Evolutionary conservation across 1,139 yeast genomes (phyloP).

Genomic region (Sugiyamaella japonica): DNA sequence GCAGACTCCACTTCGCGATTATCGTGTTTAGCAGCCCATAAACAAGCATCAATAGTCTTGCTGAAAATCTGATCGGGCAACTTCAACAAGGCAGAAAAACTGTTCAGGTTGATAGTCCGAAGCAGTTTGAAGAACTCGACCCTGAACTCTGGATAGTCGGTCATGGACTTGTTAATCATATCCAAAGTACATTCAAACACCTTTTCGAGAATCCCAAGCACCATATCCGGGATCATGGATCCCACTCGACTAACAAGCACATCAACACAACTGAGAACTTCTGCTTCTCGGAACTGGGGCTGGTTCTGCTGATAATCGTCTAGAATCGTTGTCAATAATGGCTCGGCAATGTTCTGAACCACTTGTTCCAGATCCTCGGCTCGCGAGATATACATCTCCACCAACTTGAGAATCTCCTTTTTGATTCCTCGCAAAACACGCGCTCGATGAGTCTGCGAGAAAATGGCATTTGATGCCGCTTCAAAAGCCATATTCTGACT

Average conservation of each 20-base stretch:
- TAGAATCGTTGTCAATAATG: slow-evolving; percentile 78
- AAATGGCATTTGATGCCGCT: slow-evolving; percentile 20
- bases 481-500: slow-evolving; percentile 63
- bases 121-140: slow-evolving; percentile 90
- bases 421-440: slow-evolving; percentile 95
- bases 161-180: slow-evolving; percentile 93
- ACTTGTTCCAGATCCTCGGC: slow-evolving; percentile 87
- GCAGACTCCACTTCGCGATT: slow-evolving; percentile 93
- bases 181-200: slow-evolving; percentile 93
- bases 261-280: slow-evolving; percentile 91
- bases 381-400: slow-evolving; percentile 84
- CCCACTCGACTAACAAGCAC: slow-evolving; percentile 88
- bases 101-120: slow-evolving; percentile 80
- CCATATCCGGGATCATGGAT: slow-evolving; percentile 84
- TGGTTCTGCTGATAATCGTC: slow-evolving; percentile 88
- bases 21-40: slow-evolving; percentile 98
- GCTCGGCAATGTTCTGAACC: slow-evolving; percentile 79
- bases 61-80: slow-evolving; percentile 92
- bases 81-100: slow-evolving; percentile 82
- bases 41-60: slow-evolving; percentile 85
- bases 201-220: slow-evolving; percentile 80
- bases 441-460: slow-evolving; percentile 89
- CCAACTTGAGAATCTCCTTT: slow-evolving; percentile 85
- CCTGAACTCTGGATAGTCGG: slow-evolving; percentile 97
- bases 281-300: slow-evolving; percentile 97